Conservation (phyloP, 2,329 filamentous ascomycete genomes). For the Fusarium newnesense region DNA sequence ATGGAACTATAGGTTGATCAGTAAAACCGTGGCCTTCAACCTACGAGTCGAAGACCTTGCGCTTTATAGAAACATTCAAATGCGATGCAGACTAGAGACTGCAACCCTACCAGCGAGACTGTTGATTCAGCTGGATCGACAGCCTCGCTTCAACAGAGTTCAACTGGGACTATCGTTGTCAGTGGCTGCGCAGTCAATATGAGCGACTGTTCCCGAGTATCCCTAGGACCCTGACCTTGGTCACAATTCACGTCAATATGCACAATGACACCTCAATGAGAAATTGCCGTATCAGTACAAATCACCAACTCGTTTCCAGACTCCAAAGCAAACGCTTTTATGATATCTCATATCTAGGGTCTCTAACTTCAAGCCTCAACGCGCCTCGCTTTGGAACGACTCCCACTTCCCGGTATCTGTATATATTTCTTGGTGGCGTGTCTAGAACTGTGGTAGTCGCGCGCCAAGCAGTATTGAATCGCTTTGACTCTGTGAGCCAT, state of each 20-base stretch:
- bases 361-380: background rate
- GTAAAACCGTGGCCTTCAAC: background rate
- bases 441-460: background rate
- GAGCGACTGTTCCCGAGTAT: background rate
- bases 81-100: background rate
- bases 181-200: background rate
- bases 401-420: background rate
- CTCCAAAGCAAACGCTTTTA: background rate
- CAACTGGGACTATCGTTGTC: background rate
- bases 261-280: background rate
- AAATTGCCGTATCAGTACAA: background rate
- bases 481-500: conserved; percentile 3
- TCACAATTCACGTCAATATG: background rate
- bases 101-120: background rate
- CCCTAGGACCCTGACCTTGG: background rate
- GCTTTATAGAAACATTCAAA: background rate
- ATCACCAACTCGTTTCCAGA: background rate
- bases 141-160: background rate
- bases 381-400: conserved; percentile 15
- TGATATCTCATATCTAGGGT: background rate
- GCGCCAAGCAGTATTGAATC: background rate
- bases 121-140: background rate
- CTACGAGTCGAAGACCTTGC: background rate
- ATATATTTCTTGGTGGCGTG: background rate
- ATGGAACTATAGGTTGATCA: background rate